Base-by-base conservation (phyloP, 352 stramenopile genomes). In the Phytophthora pinifolia region DNA sequence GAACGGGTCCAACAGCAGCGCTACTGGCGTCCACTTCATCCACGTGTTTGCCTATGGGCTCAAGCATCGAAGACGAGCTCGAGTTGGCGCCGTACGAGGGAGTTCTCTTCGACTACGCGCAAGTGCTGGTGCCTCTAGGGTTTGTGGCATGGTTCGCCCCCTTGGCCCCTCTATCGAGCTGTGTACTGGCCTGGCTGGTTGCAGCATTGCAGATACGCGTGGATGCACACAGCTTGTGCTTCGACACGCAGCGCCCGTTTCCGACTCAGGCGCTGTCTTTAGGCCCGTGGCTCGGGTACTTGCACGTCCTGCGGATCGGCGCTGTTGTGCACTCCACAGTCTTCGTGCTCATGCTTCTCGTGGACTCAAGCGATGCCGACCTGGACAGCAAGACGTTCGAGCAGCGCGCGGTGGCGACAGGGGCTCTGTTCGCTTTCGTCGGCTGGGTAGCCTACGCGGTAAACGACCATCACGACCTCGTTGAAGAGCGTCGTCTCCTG, bases 31-130 rank as follows among this genome's bases (percentile, higher is more conserved):
- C 59, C 30, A n/a, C 33, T 9, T 34, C 27, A 42, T 42, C 15
- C 39, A 39, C 14, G 25, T 45, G 10, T 29, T 20, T 37, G 17
- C 34, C 35, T n/a, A 31, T 14, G 9, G 15, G 14, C 18, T 52
- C 33, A 35, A 59, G 31, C 15, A 46, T 85, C 12, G 73, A 77
- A 22, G 30, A 17, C 1, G 78, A 92, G 29, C 54, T 80, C 9
- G 48, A 54, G 15, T 49, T 92, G 31, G 61, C 65, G 6, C 51
- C 62, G 30, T 89, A 89, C 50, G 76, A 88, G 22, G 83, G 83
- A 29, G 80, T 91, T 10, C 71, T 91, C 49, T 79, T 84, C 34
- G 83, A 90, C 63, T 92, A 91, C 59, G 80, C 80, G 8, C 80
- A 89, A 42, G 64, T 92, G 22, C 45, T 86, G 46, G 61, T 85